Evolutionary conservation across 805 yeast species (phyloP).

Genomic region (Vanderwaltozyma yarrowii): DNA sequence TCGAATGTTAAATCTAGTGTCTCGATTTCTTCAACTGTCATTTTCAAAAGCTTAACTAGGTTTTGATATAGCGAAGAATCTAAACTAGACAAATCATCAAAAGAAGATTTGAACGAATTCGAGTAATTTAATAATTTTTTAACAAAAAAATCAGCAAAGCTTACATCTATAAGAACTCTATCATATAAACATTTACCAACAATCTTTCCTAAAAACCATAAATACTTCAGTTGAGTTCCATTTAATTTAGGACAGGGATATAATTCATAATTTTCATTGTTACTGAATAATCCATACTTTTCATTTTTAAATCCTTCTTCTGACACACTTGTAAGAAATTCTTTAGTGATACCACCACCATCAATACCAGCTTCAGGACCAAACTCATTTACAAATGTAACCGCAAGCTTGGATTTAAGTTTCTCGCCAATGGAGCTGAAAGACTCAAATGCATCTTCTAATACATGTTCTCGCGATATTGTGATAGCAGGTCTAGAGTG

Average conservation of each 20-base stretch:
- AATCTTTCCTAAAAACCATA: constrained; percentile 66
- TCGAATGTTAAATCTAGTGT: constrained; percentile 54
- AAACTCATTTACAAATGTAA: constrained; percentile 59
- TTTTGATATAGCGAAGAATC: constrained; percentile 60
- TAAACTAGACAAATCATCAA: constrained; percentile 67
- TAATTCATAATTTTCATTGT: constrained; percentile 45
- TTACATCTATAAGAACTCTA: constrained; percentile 65
- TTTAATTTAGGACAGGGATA: constrained; percentile 41
- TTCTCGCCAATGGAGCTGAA: constrained; percentile 44
- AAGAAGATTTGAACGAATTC: constrained; percentile 32
- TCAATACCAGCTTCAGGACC: constrained; percentile 88
- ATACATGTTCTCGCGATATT: constrained; percentile 57
- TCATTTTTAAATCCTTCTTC: constrained; percentile 50
- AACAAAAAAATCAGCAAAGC: constrained; percentile 79
- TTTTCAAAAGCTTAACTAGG: constrained; percentile 48
- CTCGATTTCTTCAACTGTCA: constrained; percentile 47
- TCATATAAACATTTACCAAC: constrained; percentile 87
- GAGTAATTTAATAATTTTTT: constrained; percentile 48
- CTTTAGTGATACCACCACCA: constrained; percentile 95
- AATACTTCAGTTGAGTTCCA: constrained; percentile 25
- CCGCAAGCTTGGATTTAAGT: constrained; percentile 51
- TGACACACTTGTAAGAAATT: constrained; percentile 65
- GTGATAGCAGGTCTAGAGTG: constrained; percentile 32
- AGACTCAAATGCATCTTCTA: constrained; percentile 62
- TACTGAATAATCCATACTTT: constrained; percentile 30